Evolutionary conservation across 306 rosid species (phyloP), one percentile per base, ranked within the genome.

Genomic region (Casuarina cunninghamiana): DNA sequence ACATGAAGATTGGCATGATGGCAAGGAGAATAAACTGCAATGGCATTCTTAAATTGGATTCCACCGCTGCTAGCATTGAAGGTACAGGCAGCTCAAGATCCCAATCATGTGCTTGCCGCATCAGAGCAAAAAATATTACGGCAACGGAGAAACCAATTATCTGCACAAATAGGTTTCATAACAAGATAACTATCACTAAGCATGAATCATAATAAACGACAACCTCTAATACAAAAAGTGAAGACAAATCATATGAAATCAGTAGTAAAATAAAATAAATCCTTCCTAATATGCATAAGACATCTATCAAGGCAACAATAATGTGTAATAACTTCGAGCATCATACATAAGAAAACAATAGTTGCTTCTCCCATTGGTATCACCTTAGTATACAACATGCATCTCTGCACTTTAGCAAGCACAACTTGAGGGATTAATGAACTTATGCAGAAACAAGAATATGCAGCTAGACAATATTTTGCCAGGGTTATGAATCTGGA

Each of bases 21-120:
- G 90, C 93, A 37, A 89, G 84, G 79, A 82, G 80, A 60, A 87
- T 71, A 65, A 93, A 86, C 79, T 91, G 91, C 72, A 88, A 63
- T 72, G 94, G 83, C 54, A 86, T 54, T 78, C 91, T 89, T 89
- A 95, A 85, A 84, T 95, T 95, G 85, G 89, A 87, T 70, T 93
- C 97, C 70, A 93, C 75, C 60, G 97, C 91, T 54, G 82, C 72
- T 79, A 93, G 89, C 90, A 93, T 78, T 13, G 97, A 90, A 62
- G 98, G 99, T 84, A 93, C 86, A 37, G 84, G 90, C 71, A 86
- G 84, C 84, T 90, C 90, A 81, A 55, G 82, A 84, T 95, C 96
- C 96, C 96, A 93, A 54, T 94, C 85, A 82, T 77, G 89, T 72
- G 96, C 93, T 87, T 95, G 99, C 83, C 84, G 93, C 97, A 93